Base-by-base conservation (phyloP, 2,329 filamentous ascomycete genomes). In the Penicillium sp. region DNA sequence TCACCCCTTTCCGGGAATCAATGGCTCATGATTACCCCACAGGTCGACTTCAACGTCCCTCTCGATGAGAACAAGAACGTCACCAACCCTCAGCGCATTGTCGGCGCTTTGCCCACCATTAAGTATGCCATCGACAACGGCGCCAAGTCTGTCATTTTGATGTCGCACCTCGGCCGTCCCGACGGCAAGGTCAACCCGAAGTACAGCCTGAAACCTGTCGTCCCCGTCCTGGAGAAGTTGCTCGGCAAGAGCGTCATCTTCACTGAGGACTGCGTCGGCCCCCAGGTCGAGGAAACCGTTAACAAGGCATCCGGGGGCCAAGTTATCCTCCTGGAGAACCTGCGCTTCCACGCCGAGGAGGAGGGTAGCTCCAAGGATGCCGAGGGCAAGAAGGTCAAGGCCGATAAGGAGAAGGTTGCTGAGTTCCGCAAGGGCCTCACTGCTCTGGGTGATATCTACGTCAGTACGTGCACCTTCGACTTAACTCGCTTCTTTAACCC, bases 21-120 rank as follows among this genome's bases (percentile, higher is more conserved):
- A 54, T 51, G 23, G 44, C 51, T 55, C 37, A 58, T 38, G 27
- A 31, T 42, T 37, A 44, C 18, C 18, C 13, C 33, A 7, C 66
- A 95, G 91, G 92, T 98, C 73, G 93, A 98, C 83, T 98, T 98
- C 86, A 98, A 98, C 77, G 95, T 98, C 50, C 93, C 93, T 58
- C 89, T 98, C 68, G 90, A 98, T 71, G 82, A 79, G 62, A 80
- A 93, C 71, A 95, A 90, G 79, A 91, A 95, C 49, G 83, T 98
- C 74, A 97, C 93, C 74, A 98, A 98, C 83, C 89, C 86, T 77
- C 93, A 98, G 80, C 91, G 93, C 74, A 98, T 98, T 68, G 91
- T 89, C 67, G 95, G 93, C 69, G 93, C 93, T 66, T 78, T 95
- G 58, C 90, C 90, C 66, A 95, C 91, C 66, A 95, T 96, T 81